These are phyloP conservation scores for Aphanocladium album DNA, from an alignment of 2,329 filamentous ascomycete genomes.

Conservation along the genomic window DNA sequence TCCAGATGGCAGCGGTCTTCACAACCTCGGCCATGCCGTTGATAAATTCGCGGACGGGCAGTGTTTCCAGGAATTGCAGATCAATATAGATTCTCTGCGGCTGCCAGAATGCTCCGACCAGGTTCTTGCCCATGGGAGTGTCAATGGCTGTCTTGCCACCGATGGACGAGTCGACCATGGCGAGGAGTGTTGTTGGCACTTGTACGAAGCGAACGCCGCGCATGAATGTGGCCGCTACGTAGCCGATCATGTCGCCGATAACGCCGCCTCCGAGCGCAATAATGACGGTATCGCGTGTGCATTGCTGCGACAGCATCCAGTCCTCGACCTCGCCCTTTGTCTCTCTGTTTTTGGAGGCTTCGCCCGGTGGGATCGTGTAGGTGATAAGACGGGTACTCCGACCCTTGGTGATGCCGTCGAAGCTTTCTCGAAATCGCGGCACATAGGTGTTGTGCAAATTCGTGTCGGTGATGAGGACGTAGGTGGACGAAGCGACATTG, in stretches of 20 bases:
- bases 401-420: constrained; percentile 24
- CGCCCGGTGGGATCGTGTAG: constrained; percentile 83
- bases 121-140: constrained; percentile 90
- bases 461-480: constrained; percentile 94
- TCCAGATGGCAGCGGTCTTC: constrained; percentile 96
- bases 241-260: constrained; percentile 96
- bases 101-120: constrained; percentile 96
- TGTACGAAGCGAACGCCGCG: constrained; percentile 93
- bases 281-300: constrained; percentile 89
- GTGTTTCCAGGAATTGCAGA: constrained; percentile 80
- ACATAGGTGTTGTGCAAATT: constrained; percentile 81
- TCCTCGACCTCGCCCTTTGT: constrained; percentile 96
- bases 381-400: constrained; percentile 65
- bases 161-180: constrained; percentile 98
- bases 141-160: constrained; percentile 98
- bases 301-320: constrained; percentile 90
- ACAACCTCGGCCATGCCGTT: constrained; percentile 99
- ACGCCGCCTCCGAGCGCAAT: constrained; percentile 94
- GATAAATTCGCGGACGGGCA: constrained; percentile 88
- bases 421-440: constrained; percentile 58
- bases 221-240: constrained; percentile 98
- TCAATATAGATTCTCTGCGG: constrained; percentile 93
- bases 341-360: constrained; percentile 86
- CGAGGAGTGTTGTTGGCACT: constrained; percentile 87
- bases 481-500: constrained; percentile 79